These are phyloP conservation scores for Saccharomycopsis schoenii DNA, from an alignment of 805 yeast genomes.

Conservation along the genomic window DNA sequence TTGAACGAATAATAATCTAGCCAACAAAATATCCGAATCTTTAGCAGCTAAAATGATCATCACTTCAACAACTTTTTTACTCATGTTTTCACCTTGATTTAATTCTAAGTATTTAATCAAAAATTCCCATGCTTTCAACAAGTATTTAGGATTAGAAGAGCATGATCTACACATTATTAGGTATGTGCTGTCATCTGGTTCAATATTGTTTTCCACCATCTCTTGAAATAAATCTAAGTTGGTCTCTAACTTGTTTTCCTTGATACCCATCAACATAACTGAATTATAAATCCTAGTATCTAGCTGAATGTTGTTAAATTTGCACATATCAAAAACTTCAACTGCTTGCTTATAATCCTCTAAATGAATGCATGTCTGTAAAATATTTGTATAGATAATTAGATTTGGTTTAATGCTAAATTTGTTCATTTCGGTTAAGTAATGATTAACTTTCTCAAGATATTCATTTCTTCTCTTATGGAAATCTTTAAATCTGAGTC, in stretches of 20 bases:
- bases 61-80: slow-evolving; percentile 43
- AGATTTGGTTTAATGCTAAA: slow-evolving; percentile 34
- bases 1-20: slow-evolving; percentile 54
- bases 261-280: slow-evolving; percentile 57
- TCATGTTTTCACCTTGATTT: slow-evolving; percentile 23
- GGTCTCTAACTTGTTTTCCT: slow-evolving; percentile 54
- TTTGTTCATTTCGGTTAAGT: slow-evolving; percentile 30
- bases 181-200: slow-evolving; percentile 36
- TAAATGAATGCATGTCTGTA: slow-evolving; percentile 50
- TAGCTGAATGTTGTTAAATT: slow-evolving; percentile 61
- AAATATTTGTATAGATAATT: slow-evolving; percentile 42
- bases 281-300: slow-evolving; percentile 58
- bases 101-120: slow-evolving; percentile 51
- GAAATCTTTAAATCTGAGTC: slow-evolving; percentile 3
- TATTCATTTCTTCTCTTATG: slow-evolving; percentile 5
- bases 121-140: slow-evolving; percentile 65
- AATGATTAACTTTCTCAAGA: slow-evolving; percentile 30
- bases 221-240: slow-evolving; percentile 73
- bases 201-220: slow-evolving; percentile 33
- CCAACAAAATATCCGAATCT: slow-evolving; percentile 38
- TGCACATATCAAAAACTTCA: slow-evolving; percentile 75
- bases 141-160: slow-evolving; percentile 37
- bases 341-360: slow-evolving; percentile 51
- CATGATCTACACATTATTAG: slow-evolving; percentile 63
- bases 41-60: slow-evolving; percentile 70